Evolutionary conservation across 352 stramenopile species (phyloP).

Genomic region (Phytophthora quininea): DNA sequence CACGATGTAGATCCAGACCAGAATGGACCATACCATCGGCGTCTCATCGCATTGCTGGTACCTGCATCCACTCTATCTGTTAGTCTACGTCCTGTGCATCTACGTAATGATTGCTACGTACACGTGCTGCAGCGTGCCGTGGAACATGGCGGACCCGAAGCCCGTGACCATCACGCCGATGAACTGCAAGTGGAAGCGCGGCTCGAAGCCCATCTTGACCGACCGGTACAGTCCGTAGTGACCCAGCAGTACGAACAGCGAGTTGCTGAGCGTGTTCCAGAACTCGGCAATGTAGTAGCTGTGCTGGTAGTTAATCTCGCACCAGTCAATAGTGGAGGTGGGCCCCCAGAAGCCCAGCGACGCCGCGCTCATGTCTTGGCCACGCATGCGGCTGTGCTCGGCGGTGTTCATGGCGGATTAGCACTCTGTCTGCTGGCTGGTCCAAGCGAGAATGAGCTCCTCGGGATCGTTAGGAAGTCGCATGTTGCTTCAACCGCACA

Average conservation of each 20-base stretch:
- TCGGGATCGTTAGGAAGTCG: neutral
- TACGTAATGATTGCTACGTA: constrained; percentile 25
- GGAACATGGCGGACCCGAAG: constrained; percentile 85
- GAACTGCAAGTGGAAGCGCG: constrained; percentile 78
- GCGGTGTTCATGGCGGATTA: neutral
- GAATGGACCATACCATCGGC: constrained; percentile 85
- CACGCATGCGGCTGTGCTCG: neutral
- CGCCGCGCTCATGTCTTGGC: neutral
- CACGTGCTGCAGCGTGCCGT: constrained; percentile 83
- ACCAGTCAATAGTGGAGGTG: constrained; percentile 89
- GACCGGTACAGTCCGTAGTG: constrained; percentile 74
- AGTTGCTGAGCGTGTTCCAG: constrained; percentile 88
- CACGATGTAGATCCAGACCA: constrained; percentile 86
- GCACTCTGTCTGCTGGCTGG: too few relatives aligned
- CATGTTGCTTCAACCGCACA: constrained; percentile 1
- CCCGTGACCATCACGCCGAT: constrained; percentile 81
- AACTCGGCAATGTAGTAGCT: constrained; percentile 87
- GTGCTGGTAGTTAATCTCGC: constrained; percentile 83
- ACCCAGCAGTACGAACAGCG: constrained; percentile 77
- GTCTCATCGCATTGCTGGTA: constrained; percentile 87
- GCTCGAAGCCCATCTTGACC: constrained; percentile 74
- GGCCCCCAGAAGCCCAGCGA: constrained; percentile 67
- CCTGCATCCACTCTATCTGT: constrained; percentile 11
- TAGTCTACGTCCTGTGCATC: neutral
- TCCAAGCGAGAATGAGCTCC: constrained; percentile 9